A percentile compares a stretch with the other conserved stretches of the same genome.
phyloP scores from a whole-genome alignment of 129 eudicot species.

The Flaveria robusta region DNA sequence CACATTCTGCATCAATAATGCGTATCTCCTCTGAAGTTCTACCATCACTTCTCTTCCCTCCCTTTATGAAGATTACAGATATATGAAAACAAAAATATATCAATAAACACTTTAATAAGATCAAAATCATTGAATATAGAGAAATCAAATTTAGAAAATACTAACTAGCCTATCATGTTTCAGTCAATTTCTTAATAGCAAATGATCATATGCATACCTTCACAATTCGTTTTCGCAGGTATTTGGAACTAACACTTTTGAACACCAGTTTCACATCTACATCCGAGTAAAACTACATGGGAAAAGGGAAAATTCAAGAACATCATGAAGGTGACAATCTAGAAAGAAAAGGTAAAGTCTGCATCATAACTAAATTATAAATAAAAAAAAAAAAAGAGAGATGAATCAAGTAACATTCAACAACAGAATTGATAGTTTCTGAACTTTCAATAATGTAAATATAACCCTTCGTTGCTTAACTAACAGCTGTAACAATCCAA shows the following conservation, averaged over 20 bases:
- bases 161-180: not conserved
- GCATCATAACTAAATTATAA: not conserved
- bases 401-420: conserved; percentile 5
- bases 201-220: conserved; percentile 55
- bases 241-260: conserved; percentile 82
- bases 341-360: conserved; percentile 11
- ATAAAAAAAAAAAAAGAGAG: not conserved
- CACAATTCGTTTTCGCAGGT: conserved; percentile 87
- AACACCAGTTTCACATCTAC: conserved; percentile 97
- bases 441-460: not conserved
- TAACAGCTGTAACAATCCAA: not conserved
- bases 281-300: conserved; percentile 78
- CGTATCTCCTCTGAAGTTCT: conserved; percentile 83
- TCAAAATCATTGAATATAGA: not conserved
- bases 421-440: not conserved
- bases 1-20: conserved; percentile 77
- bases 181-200: conserved; percentile 1
- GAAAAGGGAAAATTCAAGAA: conserved; percentile 28
- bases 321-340: conserved; percentile 8
- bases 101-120: not conserved
- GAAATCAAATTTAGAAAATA: not conserved
- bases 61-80: conserved; percentile 45
- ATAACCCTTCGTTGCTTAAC: not conserved
- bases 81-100: not conserved
- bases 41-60: conserved; percentile 97